Percentiles rank a stretch among this genome's conserved stretches.
Evolutionary conservation across 2,329 filamentous ascomycete species (phyloP).

Genomic region (Fusarium incarnatum): DNA sequence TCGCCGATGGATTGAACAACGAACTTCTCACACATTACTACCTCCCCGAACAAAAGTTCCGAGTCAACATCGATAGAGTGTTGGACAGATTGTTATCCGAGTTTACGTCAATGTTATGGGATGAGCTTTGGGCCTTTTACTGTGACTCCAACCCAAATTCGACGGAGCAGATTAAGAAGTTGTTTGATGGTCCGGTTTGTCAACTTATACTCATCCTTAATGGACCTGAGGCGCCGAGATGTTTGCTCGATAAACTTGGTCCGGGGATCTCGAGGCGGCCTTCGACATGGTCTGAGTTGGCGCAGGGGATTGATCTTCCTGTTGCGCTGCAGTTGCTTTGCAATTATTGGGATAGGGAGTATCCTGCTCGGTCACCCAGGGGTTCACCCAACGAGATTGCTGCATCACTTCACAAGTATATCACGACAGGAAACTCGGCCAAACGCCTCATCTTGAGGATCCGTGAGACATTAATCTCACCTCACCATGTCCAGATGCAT

Average conservation of each 20-base stretch:
- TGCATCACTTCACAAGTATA: conserved; percentile 46
- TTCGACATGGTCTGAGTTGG: conserved; percentile 49
- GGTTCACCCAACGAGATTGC: conserved; percentile 52
- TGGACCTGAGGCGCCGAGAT: conserved; percentile 52
- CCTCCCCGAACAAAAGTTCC: conserved; percentile 48
- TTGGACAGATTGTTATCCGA: conserved; percentile 51
- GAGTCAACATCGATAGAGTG: conserved; percentile 52
- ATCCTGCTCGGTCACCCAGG: conserved; percentile 49
- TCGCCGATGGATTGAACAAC: conserved; percentile 52
- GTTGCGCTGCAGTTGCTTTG: conserved; percentile 53
- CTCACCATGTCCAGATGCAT: conserved; percentile 54
- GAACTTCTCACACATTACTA: conserved; percentile 55
- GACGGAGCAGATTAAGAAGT: conserved; percentile 48
- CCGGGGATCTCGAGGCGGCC: conserved; percentile 51
- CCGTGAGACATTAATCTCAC: conserved; percentile 48
- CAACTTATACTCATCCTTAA: conserved; percentile 54
- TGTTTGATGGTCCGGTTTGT: conserved; percentile 54
- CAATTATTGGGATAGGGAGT: conserved; percentile 53
- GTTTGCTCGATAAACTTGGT: conserved; percentile 51
- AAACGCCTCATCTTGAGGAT: conserved; percentile 48
- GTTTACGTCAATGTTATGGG: conserved; percentile 52
- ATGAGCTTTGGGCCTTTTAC: conserved; percentile 53
- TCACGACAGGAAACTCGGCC: conserved; percentile 48
- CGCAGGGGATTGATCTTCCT: conserved; percentile 50
- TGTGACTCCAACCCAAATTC: conserved; percentile 46